Percentiles rank a stretch among this genome's conserved stretches.
phyloP scores from a whole-genome alignment of 1,139 yeast species.

The Spathaspora jeffriesii region DNA sequence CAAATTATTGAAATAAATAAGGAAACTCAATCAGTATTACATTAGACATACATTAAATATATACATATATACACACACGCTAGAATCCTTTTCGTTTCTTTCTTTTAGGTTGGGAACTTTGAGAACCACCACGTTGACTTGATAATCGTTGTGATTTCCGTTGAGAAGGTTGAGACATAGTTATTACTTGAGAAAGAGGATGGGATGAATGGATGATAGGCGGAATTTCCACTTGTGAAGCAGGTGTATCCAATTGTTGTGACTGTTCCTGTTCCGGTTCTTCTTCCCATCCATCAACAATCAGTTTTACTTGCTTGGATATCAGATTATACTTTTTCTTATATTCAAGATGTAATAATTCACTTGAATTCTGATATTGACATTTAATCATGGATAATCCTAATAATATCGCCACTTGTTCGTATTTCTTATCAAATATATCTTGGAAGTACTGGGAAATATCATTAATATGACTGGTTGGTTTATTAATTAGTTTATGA shows the following conservation, averaged over 20 bases:
- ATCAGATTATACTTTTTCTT: slow-evolving; percentile 15
- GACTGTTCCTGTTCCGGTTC: not conserved
- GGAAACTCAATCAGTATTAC: slow-evolving; percentile 23
- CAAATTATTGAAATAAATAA: slow-evolving; percentile 24
- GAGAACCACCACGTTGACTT: slow-evolving; percentile 5
- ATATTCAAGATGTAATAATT: slow-evolving; percentile 11
- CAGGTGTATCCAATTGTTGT: slow-evolving; percentile 3
- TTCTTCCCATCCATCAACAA: slow-evolving; percentile 29
- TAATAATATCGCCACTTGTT: slow-evolving; percentile 15
- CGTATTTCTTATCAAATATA: not conserved
- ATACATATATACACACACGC: slow-evolving; percentile 20
- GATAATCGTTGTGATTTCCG: slow-evolving; percentile 7
- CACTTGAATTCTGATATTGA: slow-evolving; percentile 12
- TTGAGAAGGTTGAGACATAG: not conserved
- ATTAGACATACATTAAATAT: slow-evolving; percentile 6
- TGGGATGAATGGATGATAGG: not conserved
- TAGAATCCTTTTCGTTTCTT: slow-evolving; percentile 27
- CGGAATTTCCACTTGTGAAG: not conserved
- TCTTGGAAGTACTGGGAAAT: slow-evolving; percentile 6
- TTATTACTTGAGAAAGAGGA: slow-evolving; percentile 1
- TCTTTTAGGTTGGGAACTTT: slow-evolving; percentile 11
- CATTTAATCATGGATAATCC: slow-evolving; percentile 29
- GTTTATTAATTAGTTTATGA: slow-evolving; percentile 7
- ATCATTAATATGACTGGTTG: slow-evolving; percentile 10
- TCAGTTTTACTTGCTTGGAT: slow-evolving; percentile 19